These are phyloP conservation scores for Notholithocarpus densiflorus DNA, from an alignment of 306 rosid species.

Conservation along the genomic window DNA sequence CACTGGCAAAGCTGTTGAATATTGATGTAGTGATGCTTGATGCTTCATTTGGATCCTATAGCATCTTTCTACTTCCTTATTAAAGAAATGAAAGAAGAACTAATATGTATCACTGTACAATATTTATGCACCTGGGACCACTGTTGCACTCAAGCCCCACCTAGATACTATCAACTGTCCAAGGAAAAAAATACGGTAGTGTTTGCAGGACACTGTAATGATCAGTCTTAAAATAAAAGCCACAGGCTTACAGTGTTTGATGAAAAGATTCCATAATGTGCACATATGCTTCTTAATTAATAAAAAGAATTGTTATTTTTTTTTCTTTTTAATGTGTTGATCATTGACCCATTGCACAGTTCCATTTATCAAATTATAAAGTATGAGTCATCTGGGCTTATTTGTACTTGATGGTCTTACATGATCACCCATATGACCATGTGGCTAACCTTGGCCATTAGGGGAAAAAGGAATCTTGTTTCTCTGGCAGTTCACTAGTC, in stretches of 20 bases:
- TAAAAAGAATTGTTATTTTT: not conserved
- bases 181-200: not conserved
- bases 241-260: not conserved
- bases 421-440: not conserved
- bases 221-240: not conserved
- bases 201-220: not conserved
- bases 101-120: not conserved
- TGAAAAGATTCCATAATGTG: constrained; percentile 3
- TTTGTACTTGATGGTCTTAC: no score
- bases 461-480: not conserved
- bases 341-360: not conserved
- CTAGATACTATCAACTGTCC: not conserved
- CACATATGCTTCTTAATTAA: not conserved
- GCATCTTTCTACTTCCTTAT: not conserved
- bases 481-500: not conserved
- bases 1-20: not conserved
- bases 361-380: not conserved
- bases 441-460: not conserved
- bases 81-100: not conserved
- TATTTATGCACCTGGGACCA: not conserved
- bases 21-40: not conserved
- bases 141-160: not conserved
- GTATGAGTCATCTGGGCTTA: not conserved
- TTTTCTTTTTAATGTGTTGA: not conserved
- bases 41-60: not conserved